Base-by-base conservation (phyloP, 129 eudicot species). In the Tagetes patula region DNA sequence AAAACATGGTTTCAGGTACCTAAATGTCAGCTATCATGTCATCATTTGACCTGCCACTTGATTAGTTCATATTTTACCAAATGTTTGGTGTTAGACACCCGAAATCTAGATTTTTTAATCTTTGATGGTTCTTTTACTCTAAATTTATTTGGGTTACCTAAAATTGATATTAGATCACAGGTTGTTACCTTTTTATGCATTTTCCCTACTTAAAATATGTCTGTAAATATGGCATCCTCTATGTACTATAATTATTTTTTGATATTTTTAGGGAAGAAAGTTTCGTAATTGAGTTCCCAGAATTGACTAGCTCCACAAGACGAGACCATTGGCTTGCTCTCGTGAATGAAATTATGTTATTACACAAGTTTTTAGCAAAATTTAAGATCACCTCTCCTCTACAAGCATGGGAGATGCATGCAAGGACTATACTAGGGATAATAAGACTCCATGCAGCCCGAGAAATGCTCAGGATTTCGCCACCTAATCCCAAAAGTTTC, bases 251-350 rank as follows among this genome's bases (percentile, higher is more conserved):
- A 4, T 1, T 4, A 56, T 10, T 61, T 32, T 46, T 67, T 45
- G 10, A 20, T 70, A 65, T 39, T 65, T 68, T 6, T 71, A 92
- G 98, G 87, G 72, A 90, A 80, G 90, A 92, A 3, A 77, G 84
- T 49, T 83, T 89, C 4, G 61, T 84, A 43, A 69, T 89, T 7
- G 98, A 92, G 79, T 89, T 89, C 75, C 96, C 96, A 10, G 98
- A 92, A 75, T 74, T 89, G 82, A 89, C 95, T 43, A 92, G 98
- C 77, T 89, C 95, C 39, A 92, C 98, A 5, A 87, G 98, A 72
- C 89, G 98, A 1, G 98, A 92, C 75, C 96, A 89, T 67, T 92
- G 98, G 98, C 96, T 89, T 47, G 89, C 96, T 14, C 89, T 92
- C 11, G 80, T 88, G 76, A 85, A 84, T 59, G 98, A 92, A 58